Base-by-base conservation (phyloP, 352 stramenopile species). In the Phytophthora ohioensis region DNA sequence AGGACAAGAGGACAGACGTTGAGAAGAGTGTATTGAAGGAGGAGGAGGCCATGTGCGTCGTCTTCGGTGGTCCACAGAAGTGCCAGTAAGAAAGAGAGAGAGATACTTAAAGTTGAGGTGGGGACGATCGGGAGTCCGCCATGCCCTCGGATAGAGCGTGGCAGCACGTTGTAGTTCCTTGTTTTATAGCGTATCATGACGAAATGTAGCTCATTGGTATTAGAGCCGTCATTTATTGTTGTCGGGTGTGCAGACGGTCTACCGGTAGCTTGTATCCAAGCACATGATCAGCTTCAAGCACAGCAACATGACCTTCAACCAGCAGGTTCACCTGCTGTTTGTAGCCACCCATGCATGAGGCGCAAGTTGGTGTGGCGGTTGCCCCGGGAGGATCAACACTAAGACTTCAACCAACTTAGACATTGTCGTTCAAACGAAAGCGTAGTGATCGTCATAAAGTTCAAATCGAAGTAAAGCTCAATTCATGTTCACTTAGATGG, bases 1-100 rank as follows among this genome's bases (percentile, higher is more conserved):
- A 73, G 60, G 71, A 75, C 56, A 78, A 78, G 60, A 64, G 67
- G 47, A 57, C 61, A 30, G 60, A 75, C 38, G 38, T 39, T 11
- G 66, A 78, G 60, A 64, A 72, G 51, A 75, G 59, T 11, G 60
- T 56, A 42, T 32, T 78, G 46, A 78, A 67, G 3, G 71, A 78
- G 13, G 61, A 78, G 34, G 67, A 78, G 48, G 66, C 67, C 46
- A 64, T 78, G 60, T 72, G 60, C 32, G 71, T 60, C 39, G 71
- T 78, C 8, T 78, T 78, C 47, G 71, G 65, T 32, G 59, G 56
- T 39, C 69, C 60, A n/a, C 46, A 64, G 5, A 69, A 73, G 57
- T 73, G 71, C 57, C 60, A 75, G 45, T 69, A 72, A 42, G 36
- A 42, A 51, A 39, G 8, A 52, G 39, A 21, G 36, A 55, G 11